A percentile compares a stretch with the other conserved stretches of the same genome.
Evolutionary conservation across 2,329 filamentous ascomycete species (phyloP).

Genomic region (Aspergillus japonicus): DNA sequence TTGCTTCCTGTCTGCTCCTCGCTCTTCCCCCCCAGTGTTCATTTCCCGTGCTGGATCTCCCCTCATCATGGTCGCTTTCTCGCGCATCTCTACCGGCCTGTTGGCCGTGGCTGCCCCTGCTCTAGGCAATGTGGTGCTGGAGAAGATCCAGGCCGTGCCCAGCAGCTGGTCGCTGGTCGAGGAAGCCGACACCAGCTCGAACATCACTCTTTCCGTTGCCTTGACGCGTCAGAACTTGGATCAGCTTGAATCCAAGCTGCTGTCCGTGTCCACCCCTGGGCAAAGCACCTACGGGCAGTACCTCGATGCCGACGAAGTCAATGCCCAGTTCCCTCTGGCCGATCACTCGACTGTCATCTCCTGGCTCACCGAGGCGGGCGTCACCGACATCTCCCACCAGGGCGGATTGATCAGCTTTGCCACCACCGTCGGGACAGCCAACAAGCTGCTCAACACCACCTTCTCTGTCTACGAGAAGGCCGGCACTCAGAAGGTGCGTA

Average conservation of each 20-base stretch:
- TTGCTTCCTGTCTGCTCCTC: not conserved
- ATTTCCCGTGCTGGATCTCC: not conserved
- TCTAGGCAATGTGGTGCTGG: not conserved
- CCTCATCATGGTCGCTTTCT: constrained; percentile 1
- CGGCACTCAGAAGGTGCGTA: constrained; percentile 4
- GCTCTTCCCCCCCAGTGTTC: not conserved
- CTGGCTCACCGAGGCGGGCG: constrained; percentile 47
- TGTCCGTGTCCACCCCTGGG: constrained; percentile 49
- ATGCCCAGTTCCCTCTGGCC: constrained; percentile 43
- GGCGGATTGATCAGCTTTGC: constrained; percentile 46
- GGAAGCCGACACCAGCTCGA: constrained; percentile 16
- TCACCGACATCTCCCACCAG: constrained; percentile 39
- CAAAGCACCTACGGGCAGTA: constrained; percentile 51
- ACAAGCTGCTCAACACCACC: constrained; percentile 49
- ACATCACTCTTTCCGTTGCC: constrained; percentile 23
- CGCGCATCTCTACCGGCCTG: not conserved
- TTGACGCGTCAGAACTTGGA: constrained; percentile 31
- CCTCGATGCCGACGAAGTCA: constrained; percentile 45
- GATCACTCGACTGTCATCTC: constrained; percentile 37
- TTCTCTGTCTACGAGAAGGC: constrained; percentile 49
- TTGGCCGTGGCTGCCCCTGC: not conserved
- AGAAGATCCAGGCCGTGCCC: not conserved
- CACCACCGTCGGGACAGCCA: constrained; percentile 43
- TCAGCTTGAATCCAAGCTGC: constrained; percentile 40
- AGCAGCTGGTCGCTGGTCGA: constrained; percentile 3